These are phyloP conservation scores for Monilinia vaccinii-corymbosi DNA, from an alignment of 2,329 filamentous ascomycete species.

Conservation along the genomic window DNA sequence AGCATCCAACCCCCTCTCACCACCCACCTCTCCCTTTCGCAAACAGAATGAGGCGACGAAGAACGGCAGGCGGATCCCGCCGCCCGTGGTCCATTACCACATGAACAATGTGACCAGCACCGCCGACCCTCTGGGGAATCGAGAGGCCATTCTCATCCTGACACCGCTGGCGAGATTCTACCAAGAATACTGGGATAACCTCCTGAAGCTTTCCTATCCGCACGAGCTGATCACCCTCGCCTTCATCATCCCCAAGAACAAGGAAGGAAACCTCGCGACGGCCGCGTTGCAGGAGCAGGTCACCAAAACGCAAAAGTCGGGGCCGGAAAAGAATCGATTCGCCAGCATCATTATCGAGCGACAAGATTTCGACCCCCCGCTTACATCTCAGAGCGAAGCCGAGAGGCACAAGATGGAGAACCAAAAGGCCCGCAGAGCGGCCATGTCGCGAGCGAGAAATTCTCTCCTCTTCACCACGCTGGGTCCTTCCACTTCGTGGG, in stretches of 20 bases:
- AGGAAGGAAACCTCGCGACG: slow-evolving; percentile 83
- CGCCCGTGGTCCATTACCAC: slow-evolving; percentile 85
- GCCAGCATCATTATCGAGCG: slow-evolving; percentile 88
- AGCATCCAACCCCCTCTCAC: slow-evolving; percentile 62
- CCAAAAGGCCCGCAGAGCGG: slow-evolving; percentile 75
- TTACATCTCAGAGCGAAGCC: slow-evolving; percentile 71
- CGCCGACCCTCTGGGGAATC: slow-evolving; percentile 62
- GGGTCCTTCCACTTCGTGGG: slow-evolving; percentile 86
- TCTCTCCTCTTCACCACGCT: slow-evolving; percentile 91
- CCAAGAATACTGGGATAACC: slow-evolving; percentile 89
- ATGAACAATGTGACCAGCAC: slow-evolving; percentile 92
- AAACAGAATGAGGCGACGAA: slow-evolving; percentile 48
- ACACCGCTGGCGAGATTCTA: slow-evolving; percentile 94
- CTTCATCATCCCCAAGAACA: slow-evolving; percentile 91
- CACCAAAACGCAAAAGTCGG: slow-evolving; percentile 68
- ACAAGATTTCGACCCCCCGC: slow-evolving; percentile 83
- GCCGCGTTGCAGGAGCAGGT: slow-evolving; percentile 76
- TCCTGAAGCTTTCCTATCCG: slow-evolving; percentile 74
- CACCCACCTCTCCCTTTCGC: slow-evolving; percentile 64
- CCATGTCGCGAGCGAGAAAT: slow-evolving; percentile 91
- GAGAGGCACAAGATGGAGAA: slow-evolving; percentile 88
- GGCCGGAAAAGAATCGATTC: slow-evolving; percentile 73
- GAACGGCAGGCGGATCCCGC: slow-evolving; percentile 50
- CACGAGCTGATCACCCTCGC: slow-evolving; percentile 91
- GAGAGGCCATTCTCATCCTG: slow-evolving; percentile 81